A percentile compares a stretch with the other conserved stretches of the same genome.
Evolutionary conservation across 2,329 filamentous ascomycete genomes (phyloP).

Genomic region (Trichoderma afroharzianum): DNA sequence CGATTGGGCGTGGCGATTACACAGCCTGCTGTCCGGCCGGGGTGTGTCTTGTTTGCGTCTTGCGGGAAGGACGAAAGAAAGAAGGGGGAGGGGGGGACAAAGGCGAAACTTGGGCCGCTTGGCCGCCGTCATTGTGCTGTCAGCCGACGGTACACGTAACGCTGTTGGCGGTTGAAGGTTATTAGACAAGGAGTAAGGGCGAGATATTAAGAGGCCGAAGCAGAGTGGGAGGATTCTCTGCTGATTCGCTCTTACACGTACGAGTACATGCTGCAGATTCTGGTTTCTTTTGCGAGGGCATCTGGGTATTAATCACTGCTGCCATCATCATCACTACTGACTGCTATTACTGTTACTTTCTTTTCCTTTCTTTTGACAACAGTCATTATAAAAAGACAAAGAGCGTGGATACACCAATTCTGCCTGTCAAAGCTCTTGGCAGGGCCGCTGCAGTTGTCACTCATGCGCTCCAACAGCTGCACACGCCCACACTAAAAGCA

Average conservation of each 20-base stretch:
- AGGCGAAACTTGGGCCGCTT: background rate
- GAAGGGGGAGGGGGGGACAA: background rate
- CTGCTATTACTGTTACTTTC: background rate
- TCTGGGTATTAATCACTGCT: background rate
- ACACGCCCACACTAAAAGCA: background rate
- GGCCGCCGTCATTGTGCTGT: constrained; percentile 10
- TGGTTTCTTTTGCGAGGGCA: background rate
- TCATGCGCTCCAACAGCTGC: background rate
- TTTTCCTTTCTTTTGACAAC: background rate
- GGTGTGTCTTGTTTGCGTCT: background rate
- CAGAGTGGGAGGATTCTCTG: background rate
- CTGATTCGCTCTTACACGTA: background rate
- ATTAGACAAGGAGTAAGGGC: background rate
- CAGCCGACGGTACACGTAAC: constrained; percentile 3
- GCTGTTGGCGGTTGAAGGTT: background rate
- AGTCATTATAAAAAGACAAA: background rate
- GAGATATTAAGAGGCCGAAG: background rate
- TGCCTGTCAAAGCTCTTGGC: background rate
- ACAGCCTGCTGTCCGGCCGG: background rate
- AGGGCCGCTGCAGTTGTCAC: background rate
- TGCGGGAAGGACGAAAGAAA: background rate
- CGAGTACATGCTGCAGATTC: background rate
- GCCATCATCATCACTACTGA: background rate
- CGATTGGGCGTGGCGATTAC: constrained; percentile 3
- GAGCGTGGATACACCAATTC: background rate